These are phyloP conservation scores for Durotheca rogersii DNA, from an alignment of 495 filamentous ascomycete species.

Conservation along the genomic window DNA sequence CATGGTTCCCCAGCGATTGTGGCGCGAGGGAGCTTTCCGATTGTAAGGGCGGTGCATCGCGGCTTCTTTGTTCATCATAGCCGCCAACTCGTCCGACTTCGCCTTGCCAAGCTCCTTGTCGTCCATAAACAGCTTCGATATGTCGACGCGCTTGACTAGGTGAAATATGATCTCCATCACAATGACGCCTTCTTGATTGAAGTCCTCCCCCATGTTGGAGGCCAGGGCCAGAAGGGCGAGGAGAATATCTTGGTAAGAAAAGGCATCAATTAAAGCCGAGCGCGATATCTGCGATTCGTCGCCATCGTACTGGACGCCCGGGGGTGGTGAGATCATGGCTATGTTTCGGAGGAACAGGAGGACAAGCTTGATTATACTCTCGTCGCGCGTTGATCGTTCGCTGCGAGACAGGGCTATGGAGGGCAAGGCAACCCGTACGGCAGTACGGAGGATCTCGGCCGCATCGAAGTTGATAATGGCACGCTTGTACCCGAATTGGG, in stretches of 20 bases:
- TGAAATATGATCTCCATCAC: constrained; percentile 90
- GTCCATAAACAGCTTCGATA: constrained; percentile 81
- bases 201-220: constrained; percentile 90
- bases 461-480: constrained; percentile 78
- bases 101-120: constrained; percentile 65
- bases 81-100: constrained; percentile 70
- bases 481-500: constrained; percentile 86
- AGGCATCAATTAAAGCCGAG: constrained; percentile 83
- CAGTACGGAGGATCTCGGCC: constrained; percentile 71
- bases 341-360: constrained; percentile 89
- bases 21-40: constrained; percentile 78
- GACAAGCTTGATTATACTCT: constrained; percentile 89
- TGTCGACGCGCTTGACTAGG: constrained; percentile 84
- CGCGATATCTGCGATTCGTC: constrained; percentile 88
- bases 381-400: constrained; percentile 77
- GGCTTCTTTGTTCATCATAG: constrained; percentile 74
- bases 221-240: constrained; percentile 79
- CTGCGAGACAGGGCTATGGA: constrained; percentile 77
- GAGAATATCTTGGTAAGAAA: constrained; percentile 86
- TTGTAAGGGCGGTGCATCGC: constrained; percentile 75
- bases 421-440: constrained; percentile 79
- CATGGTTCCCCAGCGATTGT: constrained; percentile 96
- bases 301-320: constrained; percentile 54
- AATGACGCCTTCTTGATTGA: constrained; percentile 80
- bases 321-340: constrained; percentile 74